Evolutionary conservation across 768 basidiomycete species (phyloP).

Genomic region (Favolaschia claudopus): DNA sequence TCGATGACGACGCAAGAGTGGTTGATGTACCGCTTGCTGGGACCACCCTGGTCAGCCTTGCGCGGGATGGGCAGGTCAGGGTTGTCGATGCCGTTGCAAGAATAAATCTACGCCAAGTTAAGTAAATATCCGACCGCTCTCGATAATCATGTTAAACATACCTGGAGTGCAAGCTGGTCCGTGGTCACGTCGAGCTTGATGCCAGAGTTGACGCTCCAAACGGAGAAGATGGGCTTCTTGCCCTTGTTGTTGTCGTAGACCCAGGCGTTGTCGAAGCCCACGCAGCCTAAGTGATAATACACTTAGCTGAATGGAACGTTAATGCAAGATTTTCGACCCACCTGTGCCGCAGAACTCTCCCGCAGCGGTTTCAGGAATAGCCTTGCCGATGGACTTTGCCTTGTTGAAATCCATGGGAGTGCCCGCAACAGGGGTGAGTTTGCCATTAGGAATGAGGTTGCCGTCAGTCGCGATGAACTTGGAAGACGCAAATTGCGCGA

Average conservation of each 20-base stretch:
- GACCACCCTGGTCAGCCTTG: slow-evolving; percentile 52
- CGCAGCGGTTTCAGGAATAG: slow-evolving; percentile 44
- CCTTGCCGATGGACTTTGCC: slow-evolving; percentile 47
- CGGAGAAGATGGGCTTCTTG: slow-evolving; percentile 41
- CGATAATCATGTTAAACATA: slow-evolving; percentile 4
- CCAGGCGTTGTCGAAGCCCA: slow-evolving; percentile 58
- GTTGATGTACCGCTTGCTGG: slow-evolving; percentile 39
- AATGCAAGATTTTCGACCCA: slow-evolving; percentile 16
- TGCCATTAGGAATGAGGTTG: slow-evolving; percentile 49
- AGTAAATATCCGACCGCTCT: neutral
- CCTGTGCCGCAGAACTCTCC: slow-evolving; percentile 50
- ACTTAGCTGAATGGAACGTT: neutral
- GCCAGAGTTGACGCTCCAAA: slow-evolving; percentile 56
- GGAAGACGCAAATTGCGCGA: slow-evolving; percentile 46
- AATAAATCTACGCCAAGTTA: slow-evolving; percentile 42
- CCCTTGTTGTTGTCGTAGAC: slow-evolving; percentile 45
- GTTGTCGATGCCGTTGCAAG: slow-evolving; percentile 50
- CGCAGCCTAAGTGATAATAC: slow-evolving; percentile 40
- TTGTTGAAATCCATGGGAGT: slow-evolving; percentile 53
- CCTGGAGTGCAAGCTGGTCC: slow-evolving; percentile 54
- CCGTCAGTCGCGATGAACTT: slow-evolving; percentile 49
- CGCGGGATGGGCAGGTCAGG: slow-evolving; percentile 45
- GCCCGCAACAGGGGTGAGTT: slow-evolving; percentile 42
- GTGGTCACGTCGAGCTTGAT: slow-evolving; percentile 55
- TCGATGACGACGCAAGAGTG: slow-evolving; percentile 55